Conservation (phyloP, 2,329 filamentous ascomycete genomes). For the Epicoccum nigrum region DNA sequence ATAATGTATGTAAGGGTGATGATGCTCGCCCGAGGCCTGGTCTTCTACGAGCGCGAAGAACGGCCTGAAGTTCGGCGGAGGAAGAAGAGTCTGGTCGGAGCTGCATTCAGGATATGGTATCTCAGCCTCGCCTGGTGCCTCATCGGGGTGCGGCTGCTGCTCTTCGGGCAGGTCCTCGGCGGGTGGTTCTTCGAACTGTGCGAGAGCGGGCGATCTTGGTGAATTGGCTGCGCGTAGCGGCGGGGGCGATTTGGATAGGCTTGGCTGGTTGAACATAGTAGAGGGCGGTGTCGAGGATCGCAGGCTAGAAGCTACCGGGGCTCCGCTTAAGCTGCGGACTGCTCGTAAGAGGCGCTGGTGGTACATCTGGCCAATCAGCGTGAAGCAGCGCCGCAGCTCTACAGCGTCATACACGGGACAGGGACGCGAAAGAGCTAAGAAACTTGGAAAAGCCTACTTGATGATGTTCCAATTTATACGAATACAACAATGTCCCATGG, state of each 20-base stretch:
- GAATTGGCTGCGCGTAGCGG: conserved; percentile 26
- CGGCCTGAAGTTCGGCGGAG: conserved; percentile 68
- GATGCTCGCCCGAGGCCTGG: conserved; percentile 70
- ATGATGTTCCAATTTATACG: not conserved
- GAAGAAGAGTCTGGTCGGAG: conserved; percentile 45
- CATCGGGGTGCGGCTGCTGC: conserved; percentile 24
- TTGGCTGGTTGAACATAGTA: conserved; percentile 40
- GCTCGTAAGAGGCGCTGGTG: conserved; percentile 26
- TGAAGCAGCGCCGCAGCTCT: not conserved
- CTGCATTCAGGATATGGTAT: conserved; percentile 43
- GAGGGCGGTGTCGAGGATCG: conserved; percentile 18
- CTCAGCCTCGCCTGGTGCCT: conserved; percentile 36
- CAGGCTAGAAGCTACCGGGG: conserved; percentile 28
- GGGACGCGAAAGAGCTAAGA: not conserved
- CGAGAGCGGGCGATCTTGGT: conserved; percentile 34
- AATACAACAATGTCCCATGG: conserved; percentile 15
- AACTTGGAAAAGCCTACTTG: not conserved
- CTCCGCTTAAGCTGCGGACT: conserved; percentile 25
- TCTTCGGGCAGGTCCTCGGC: conserved; percentile 27
- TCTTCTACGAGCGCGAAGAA: conserved; percentile 89
- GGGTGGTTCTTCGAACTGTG: conserved; percentile 33
- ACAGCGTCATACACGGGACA: no score
- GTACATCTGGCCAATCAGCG: not conserved
- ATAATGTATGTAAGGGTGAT: conserved; percentile 89
- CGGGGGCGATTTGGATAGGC: conserved; percentile 25